Conservation (phyloP, 805 yeast species). For the Sungouiozyma ichnusensis region DNA sequence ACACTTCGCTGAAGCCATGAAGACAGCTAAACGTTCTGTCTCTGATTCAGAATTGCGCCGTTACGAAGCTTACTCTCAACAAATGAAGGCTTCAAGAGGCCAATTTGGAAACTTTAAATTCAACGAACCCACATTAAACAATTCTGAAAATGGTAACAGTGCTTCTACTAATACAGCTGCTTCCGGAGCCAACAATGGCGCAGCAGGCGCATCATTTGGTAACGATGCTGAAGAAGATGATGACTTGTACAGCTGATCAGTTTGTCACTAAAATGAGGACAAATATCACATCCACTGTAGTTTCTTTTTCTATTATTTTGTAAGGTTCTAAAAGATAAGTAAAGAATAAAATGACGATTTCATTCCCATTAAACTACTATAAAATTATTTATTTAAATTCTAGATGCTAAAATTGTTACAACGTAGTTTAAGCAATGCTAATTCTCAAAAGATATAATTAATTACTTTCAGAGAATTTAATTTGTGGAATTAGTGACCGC, state of each 20-base stretch:
- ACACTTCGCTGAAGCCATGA: conserved; percentile 99
- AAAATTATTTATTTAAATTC: no score
- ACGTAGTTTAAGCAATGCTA: neutral
- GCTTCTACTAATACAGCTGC: conserved; percentile 28
- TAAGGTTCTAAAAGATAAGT: neutral
- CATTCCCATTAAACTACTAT: neutral
- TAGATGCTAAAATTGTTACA: neutral
- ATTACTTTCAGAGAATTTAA: neutral
- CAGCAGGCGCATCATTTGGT: conserved; percentile 38
- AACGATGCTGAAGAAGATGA: conserved; percentile 46
- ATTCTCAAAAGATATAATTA: neutral
- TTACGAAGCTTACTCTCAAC: conserved; percentile 96
- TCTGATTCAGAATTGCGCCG: conserved; percentile 96
- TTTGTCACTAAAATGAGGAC: no score
- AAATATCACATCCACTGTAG: neutral
- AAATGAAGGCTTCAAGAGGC: conserved; percentile 91
- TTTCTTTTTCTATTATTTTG: neutral
- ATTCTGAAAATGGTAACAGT: conserved; percentile 26
- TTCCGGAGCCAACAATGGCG: conserved; percentile 35
- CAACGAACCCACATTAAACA: conserved; percentile 41
- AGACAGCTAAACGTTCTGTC: conserved; percentile 96
- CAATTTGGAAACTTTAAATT: conserved; percentile 86
- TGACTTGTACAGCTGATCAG: conserved; percentile 45
- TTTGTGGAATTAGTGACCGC: neutral
- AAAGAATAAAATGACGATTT: neutral